Base-by-base conservation (phyloP, 176 grass and related monocot genomes). In the Eleusine indica region DNA sequence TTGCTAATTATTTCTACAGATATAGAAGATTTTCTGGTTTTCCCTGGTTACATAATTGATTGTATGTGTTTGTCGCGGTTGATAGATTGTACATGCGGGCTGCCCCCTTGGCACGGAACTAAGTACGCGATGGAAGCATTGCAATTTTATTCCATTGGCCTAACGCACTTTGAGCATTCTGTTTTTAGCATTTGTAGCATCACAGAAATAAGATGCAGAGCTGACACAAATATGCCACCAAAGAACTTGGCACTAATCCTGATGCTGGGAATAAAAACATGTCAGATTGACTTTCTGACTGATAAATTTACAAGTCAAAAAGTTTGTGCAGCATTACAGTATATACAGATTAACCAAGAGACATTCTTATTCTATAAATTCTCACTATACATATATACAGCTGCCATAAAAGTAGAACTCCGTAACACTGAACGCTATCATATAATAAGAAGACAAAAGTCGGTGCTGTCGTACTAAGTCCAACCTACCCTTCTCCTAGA, bases 351-450 rank as follows among this genome's bases (percentile, higher is more conserved):
- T 76, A 83, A 62, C 29, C 42, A 68, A 76, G 80, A 83, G 63
- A 43, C 43, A 85, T 18, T 79, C 72, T 86, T 90, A 83, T 83
- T 79, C 75, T 80, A 75, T 75, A 80, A 80, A 71, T 74, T 80
- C 83, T 83, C 41, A 74, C 63, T 84, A 63, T 87, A 80, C 84
- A 90, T 87, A 90, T 87, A 90, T 87, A 90, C 89, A 87, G 49
- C 80, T 67, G 78, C 57, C 39, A 82, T 73, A 57, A 72, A 29
- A 53, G 38, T 75, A 80, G 74, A 79, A 73, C 73, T 30, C 21
- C 69, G 84, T 83, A 81, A 70, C 5, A 71, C 48, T 19, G 52
- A 74, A 51, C 46, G 60, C 86, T 94, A 87, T 35, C 73, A 89
- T 85, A 92, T 42, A 51, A 75, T 22, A 66, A 79, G 82, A 76